Evolutionary conservation across 129 eudicot genomes (phyloP).

Genomic region (Flaveria bidentis): DNA sequence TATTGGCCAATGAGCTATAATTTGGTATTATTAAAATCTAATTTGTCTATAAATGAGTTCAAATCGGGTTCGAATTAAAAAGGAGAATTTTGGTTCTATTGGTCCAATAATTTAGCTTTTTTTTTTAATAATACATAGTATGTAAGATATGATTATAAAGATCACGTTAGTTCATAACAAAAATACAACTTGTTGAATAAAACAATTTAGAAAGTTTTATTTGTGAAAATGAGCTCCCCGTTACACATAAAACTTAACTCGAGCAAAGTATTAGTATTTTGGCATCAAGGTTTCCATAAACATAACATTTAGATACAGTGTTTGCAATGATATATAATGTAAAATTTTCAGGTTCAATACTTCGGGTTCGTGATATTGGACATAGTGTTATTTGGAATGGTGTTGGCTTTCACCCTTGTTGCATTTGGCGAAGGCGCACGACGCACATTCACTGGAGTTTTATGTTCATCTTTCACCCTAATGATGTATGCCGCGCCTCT

Average conservation of each 20-base stretch:
- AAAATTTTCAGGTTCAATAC: slow-evolving; percentile 44
- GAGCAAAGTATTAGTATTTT: neutral
- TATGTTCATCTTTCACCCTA: slow-evolving; percentile 63
- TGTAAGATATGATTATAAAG: neutral
- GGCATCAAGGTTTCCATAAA: too few species aligned
- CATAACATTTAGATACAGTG: neutral
- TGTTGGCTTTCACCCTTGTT: slow-evolving; percentile 48
- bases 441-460: slow-evolving; percentile 57
- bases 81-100: neutral
- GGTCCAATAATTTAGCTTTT: neutral
- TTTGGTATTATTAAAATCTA: too few species aligned
- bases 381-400: slow-evolving; percentile 52
- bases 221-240: neutral
- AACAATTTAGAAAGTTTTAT: neutral
- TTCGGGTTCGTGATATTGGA: slow-evolving; percentile 49
- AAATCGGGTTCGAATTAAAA: neutral
- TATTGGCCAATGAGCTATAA: too few species aligned
- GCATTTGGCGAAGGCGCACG: slow-evolving; percentile 50
- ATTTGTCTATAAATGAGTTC: too few species aligned
- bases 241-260: neutral
- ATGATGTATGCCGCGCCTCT: slow-evolving; percentile 77
- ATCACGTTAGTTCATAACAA: neutral
- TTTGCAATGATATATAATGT: neutral
- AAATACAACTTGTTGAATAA: neutral
- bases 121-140: neutral